A percentile compares a stretch with the other conserved stretches of the same genome.
Evolutionary conservation across 1,284 basidiomycete genomes (phyloP).

Genomic region (Somion occarium): DNA sequence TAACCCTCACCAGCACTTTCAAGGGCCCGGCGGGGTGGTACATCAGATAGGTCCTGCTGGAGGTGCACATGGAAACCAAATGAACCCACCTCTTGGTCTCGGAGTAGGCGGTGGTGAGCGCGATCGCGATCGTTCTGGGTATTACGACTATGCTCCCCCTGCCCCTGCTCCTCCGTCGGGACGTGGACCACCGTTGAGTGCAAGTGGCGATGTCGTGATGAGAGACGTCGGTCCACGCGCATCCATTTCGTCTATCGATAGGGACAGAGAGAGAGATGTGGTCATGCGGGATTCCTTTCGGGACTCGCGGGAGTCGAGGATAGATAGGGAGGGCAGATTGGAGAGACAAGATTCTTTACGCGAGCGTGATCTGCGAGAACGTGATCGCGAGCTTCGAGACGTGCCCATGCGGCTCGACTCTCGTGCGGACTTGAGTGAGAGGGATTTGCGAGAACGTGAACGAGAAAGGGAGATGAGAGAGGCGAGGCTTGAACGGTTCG

Average conservation of each 20-base stretch:
- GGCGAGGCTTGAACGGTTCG: no score
- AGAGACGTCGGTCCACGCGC: neutral
- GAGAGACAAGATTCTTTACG: neutral
- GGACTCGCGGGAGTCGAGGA: neutral
- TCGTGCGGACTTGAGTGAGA: neutral
- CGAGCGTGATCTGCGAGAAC: constrained; percentile 1
- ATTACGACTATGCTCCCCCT: neutral
- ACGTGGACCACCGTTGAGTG: neutral
- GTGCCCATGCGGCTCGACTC: constrained; percentile 7
- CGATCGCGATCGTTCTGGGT: constrained; percentile 2
- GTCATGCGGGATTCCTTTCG: constrained; percentile 8
- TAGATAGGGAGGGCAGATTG: neutral
- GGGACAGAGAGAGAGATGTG: constrained; percentile 30
- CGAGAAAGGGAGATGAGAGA: constrained; percentile 27
- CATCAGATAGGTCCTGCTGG: no score
- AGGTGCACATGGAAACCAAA: no score
- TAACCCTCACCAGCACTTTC: no score
- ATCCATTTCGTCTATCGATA: no score
- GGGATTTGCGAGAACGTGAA: constrained; percentile 12
- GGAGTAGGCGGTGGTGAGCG: constrained; percentile 2
- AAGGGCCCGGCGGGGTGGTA: no score
- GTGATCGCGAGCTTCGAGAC: constrained; percentile 14
- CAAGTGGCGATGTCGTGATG: neutral
- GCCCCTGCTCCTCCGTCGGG: neutral
- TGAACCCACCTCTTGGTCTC: no score